Conservation (phyloP, 352 stramenopile species). For the Phytophthora melonis region DNA sequence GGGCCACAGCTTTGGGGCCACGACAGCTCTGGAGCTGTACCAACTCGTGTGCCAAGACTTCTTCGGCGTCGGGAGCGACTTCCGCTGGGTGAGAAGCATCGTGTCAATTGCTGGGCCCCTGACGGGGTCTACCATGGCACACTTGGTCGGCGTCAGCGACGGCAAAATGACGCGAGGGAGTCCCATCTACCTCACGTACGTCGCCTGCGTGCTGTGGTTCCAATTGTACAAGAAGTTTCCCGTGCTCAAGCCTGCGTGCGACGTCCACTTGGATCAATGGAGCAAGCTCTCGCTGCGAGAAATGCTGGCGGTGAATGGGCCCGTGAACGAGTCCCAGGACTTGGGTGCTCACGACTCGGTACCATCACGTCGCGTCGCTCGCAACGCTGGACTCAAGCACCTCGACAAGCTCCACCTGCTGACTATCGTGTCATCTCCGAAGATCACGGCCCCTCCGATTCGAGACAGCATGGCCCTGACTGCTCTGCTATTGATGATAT, state of each 20-base stretch:
- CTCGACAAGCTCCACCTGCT: background rate
- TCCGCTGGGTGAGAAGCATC: conserved; percentile 65
- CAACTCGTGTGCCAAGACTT: conserved; percentile 68
- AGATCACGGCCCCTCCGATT: background rate
- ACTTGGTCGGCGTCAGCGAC: conserved; percentile 32
- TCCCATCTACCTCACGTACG: conserved; percentile 8
- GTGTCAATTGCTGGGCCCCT: conserved; percentile 59
- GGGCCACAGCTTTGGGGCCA: conserved; percentile 72
- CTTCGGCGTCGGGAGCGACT: conserved; percentile 59
- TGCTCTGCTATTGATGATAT: background rate
- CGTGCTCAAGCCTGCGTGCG: conserved; percentile 20
- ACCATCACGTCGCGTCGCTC: background rate
- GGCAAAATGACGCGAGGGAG: background rate
- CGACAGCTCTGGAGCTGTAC: conserved; percentile 56
- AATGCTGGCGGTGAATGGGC: background rate
- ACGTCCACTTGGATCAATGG: background rate
- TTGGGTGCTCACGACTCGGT: background rate
- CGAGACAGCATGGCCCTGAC: background rate
- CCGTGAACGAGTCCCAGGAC: background rate
- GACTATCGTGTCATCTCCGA: background rate
- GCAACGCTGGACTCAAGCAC: background rate
- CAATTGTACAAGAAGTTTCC: conserved; percentile 49
- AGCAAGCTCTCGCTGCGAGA: background rate
- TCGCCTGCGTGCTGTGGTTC: conserved; percentile 52
- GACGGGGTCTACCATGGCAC: conserved; percentile 44